phyloP scores from a whole-genome alignment of 768 basidiomycete genomes.

The Phylloporus sp. region DNA sequence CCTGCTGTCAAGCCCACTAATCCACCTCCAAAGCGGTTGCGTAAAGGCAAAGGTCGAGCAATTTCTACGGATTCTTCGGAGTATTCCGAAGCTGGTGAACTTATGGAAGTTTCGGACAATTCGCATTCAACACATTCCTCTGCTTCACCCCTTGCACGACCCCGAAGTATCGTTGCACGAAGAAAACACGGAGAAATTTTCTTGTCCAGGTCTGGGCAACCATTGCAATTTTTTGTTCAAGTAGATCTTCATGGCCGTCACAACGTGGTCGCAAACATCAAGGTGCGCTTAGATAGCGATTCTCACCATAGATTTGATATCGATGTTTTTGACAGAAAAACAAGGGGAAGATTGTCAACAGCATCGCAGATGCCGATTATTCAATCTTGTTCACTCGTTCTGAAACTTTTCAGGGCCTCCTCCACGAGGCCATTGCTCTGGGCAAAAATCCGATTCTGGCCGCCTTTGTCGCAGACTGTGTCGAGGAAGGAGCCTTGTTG shows the following conservation, averaged over 20 bases:
- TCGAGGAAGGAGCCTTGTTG: slow-evolving; percentile 41
- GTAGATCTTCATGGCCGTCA: slow-evolving; percentile 58
- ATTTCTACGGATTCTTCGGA: slow-evolving; percentile 16
- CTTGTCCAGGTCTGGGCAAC: slow-evolving; percentile 36
- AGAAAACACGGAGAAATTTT: slow-evolving; percentile 40
- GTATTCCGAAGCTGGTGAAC: slow-evolving; percentile 14
- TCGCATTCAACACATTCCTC: slow-evolving; percentile 11
- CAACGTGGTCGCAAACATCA: slow-evolving; percentile 50
- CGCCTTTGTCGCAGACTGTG: slow-evolving; percentile 51
- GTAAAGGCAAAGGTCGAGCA: slow-evolving; percentile 30
- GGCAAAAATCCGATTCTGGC: slow-evolving; percentile 48
- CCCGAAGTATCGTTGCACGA: slow-evolving; percentile 10
- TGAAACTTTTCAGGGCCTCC: slow-evolving; percentile 47
- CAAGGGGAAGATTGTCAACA: slow-evolving; percentile 56
- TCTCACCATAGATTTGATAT: background rate
- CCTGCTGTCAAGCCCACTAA: slow-evolving; percentile 15
- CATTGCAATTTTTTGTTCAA: slow-evolving; percentile 61
- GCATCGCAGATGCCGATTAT: slow-evolving; percentile 56
- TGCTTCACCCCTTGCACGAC: slow-evolving; percentile 13
- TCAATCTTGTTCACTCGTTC: slow-evolving; percentile 53
- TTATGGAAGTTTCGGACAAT: slow-evolving; percentile 5
- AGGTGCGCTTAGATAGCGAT: slow-evolving; percentile 39
- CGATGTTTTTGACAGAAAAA: slow-evolving; percentile 46
- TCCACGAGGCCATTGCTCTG: slow-evolving; percentile 31
- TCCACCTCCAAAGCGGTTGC: slow-evolving; percentile 18